phyloP scores from a whole-genome alignment of 345 rosid species.

The Melastoma malabathricum region DNA sequence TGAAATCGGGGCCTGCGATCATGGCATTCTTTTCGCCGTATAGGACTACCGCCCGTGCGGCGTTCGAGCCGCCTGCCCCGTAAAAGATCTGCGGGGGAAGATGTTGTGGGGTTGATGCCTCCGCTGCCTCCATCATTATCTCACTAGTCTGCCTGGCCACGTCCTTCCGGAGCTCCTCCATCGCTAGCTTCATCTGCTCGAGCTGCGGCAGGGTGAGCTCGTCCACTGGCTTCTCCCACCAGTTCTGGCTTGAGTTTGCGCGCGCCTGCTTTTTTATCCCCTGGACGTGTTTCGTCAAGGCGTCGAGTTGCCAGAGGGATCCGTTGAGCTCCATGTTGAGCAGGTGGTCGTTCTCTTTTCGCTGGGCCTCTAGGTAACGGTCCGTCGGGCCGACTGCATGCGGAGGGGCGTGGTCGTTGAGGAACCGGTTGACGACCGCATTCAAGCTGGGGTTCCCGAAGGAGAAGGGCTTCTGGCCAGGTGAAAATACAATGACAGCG shows the following conservation, averaged over 20 bases:
- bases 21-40: neutral
- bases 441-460: constrained; percentile 49
- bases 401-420: constrained; percentile 5
- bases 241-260: constrained; percentile 7
- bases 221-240: constrained; percentile 21
- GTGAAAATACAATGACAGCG: constrained; percentile 35
- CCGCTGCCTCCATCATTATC: constrained; percentile 8
- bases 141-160: constrained; percentile 9
- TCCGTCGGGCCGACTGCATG: neutral
- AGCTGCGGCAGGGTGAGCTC: constrained; percentile 15
- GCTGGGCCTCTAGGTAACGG: constrained; percentile 18
- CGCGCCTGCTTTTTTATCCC: constrained; percentile 8
- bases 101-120: neutral
- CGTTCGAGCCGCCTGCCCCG: no score
- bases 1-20: no score
- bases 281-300: constrained; percentile 17
- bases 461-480: constrained; percentile 34
- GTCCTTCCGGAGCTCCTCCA: constrained; percentile 17
- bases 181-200: constrained; percentile 9
- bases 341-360: constrained; percentile 14
- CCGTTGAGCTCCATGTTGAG: constrained; percentile 16
- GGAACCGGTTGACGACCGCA: constrained; percentile 16
- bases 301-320: constrained; percentile 14
- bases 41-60: neutral
- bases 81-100: no score